Evolutionary conservation across 1,139 yeast genomes (phyloP), one percentile per base, ranked within the genome.

Genomic region (Sugiyamaella paludigena): DNA sequence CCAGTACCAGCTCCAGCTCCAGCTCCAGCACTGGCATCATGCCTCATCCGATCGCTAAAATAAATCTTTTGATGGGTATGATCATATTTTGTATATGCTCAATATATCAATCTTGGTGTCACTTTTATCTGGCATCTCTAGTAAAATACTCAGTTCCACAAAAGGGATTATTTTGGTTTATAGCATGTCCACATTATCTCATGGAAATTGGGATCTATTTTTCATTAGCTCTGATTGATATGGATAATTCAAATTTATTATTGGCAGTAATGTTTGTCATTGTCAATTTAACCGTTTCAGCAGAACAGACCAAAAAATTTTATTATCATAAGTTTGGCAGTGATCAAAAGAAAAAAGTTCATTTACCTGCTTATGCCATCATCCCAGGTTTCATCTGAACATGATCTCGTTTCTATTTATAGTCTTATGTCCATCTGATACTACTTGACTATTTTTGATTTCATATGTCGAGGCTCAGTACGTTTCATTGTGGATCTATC

Each of bases 141-240:
- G 69, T 69, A 19, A 89, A 89, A 65, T 91, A 91, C 66, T 71
- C 82, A 0, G 62, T 79, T 31, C 97, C 97, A 0, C 61, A 63
- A 0, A 65, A 66, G 36, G 75, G 83, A 1, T 60, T 81, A 42
- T 84, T 87, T 64, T 65, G 65, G 36, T 59, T 61, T 11, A 74
- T 79, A 1, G 75, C 84, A 10, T 83, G 89, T 59, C 91, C 97
- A 0, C 97, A 91, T 65, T 91, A 89, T 60, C 71, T 84, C 13
- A 86, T 85, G 58, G 98, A 91, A 62, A 69, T 87, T 1, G 49
- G 78, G 28, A 77, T 89, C 15, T 91, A 91, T 59, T 46, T 58
- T 12, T 35, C 64, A 55, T 6, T 58, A 51, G 47, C 46, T 30
- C 36, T 47, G 5, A 36, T 50, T 12, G 52, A 51, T 29, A 13